Evolutionary conservation across 345 rosid genomes (phyloP).

Genomic region (Hibiscus syriacus): DNA sequence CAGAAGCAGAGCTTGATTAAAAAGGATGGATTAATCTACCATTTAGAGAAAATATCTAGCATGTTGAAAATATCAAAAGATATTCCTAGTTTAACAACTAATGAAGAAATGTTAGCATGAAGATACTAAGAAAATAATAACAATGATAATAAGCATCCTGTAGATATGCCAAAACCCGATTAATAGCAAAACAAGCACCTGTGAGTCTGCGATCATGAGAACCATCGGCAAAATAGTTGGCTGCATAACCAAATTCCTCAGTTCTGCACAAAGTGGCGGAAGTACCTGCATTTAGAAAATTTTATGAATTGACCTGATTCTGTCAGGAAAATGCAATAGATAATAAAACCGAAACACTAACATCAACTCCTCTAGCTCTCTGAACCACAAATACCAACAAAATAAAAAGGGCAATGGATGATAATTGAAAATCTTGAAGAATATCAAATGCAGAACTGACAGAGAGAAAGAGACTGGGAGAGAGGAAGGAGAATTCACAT

Average conservation of each 20-base stretch:
- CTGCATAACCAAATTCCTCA: conserved; percentile 95
- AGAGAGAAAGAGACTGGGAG: not conserved
- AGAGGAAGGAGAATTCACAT: not conserved
- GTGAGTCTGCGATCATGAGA: conserved; percentile 88
- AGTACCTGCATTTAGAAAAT: conserved; percentile 57
- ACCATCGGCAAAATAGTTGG: conserved; percentile 95
- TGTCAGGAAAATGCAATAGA: not conserved
- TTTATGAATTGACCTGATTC: not conserved
- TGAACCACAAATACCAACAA: conserved; percentile 2
- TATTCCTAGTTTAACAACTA: not conserved
- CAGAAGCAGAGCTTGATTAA: not conserved
- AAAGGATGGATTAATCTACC: not conserved
- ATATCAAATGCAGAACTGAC: not conserved
- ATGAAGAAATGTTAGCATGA: not conserved
- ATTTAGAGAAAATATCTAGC: not conserved
- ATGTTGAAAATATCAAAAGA: not conserved
- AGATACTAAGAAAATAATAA: not conserved
- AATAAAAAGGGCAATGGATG: not conserved
- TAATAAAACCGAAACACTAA: not conserved
- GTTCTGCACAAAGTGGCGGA: conserved; percentile 98
- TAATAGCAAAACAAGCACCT: conserved; percentile 40
- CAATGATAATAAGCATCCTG: not conserved
- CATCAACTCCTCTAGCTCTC: not conserved
- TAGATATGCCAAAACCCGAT: conserved; percentile 5
- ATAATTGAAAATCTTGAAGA: not conserved